A percentile compares a stretch with the other conserved stretches of the same genome.
Evolutionary conservation across 2,329 filamentous ascomycete genomes (phyloP).

Genomic region (Penicillium brevicompactum): DNA sequence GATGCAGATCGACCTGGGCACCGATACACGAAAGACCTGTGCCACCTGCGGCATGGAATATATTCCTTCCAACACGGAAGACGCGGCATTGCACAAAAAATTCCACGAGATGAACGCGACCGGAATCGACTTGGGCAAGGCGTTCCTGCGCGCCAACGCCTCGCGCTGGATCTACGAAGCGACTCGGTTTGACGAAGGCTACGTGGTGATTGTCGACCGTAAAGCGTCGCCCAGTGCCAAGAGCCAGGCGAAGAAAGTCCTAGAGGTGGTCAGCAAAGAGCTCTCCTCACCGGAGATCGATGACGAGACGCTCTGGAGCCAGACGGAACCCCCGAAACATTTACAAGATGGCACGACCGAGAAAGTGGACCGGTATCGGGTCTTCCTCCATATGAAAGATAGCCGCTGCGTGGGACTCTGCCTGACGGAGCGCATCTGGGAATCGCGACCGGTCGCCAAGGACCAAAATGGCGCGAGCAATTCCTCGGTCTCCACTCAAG

Average conservation of each 20-base stretch:
- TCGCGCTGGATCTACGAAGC: constrained; percentile 56
- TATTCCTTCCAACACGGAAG: constrained; percentile 62
- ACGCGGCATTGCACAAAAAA: constrained; percentile 63
- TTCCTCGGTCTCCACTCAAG: constrained; percentile 49
- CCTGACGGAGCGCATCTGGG: constrained; percentile 62
- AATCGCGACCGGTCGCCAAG: constrained; percentile 53
- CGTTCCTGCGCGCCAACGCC: constrained; percentile 56
- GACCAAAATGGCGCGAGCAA: constrained; percentile 22
- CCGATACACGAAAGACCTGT: constrained; percentile 59
- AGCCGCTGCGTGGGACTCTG: constrained; percentile 65
- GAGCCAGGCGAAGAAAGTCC: constrained; percentile 56
- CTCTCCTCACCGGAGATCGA: constrained; percentile 62
- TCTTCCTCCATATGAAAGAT: constrained; percentile 63
- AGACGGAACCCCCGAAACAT: constrained; percentile 43
- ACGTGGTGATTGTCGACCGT: constrained; percentile 61
- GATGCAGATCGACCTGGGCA: constrained; percentile 63
- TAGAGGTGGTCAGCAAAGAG: constrained; percentile 65
- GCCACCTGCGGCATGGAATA: constrained; percentile 67
- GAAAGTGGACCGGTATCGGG: constrained; percentile 56
- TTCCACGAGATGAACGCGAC: constrained; percentile 64
- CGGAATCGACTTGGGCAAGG: constrained; percentile 63
- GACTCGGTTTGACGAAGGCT: constrained; percentile 51
- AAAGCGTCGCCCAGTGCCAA: constrained; percentile 55
- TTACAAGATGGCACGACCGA: constrained; percentile 36
- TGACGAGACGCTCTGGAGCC: constrained; percentile 61